phyloP scores from a whole-genome alignment of 2,329 filamentous ascomycete genomes.

The Arthrobotrys conoides region DNA sequence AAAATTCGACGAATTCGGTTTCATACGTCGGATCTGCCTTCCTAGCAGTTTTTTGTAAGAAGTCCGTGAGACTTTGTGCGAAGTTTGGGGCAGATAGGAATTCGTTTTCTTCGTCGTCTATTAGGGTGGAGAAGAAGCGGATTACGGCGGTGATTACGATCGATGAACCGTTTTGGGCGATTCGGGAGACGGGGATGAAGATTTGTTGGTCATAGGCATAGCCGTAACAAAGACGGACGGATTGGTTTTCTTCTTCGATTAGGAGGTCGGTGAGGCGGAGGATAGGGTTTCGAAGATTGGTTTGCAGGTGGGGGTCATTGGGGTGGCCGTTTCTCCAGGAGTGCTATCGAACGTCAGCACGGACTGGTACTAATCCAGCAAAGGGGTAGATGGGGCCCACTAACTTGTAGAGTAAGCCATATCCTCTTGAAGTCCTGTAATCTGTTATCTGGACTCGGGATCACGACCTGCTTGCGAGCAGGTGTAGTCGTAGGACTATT shows the following conservation, averaged over 20 bases:
- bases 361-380: background rate
- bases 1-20: constrained; percentile 87
- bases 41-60: constrained; percentile 83
- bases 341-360: constrained; percentile 58
- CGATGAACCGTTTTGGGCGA: constrained; percentile 88
- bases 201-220: constrained; percentile 89
- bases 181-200: constrained; percentile 89
- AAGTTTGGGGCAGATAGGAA: constrained; percentile 90
- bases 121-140: constrained; percentile 87
- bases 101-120: constrained; percentile 96
- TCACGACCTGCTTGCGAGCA: constrained; percentile 57
- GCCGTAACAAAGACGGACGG: constrained; percentile 79
- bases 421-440: constrained; percentile 63
- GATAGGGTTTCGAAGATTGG: constrained; percentile 62
- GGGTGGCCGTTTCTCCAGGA: constrained; percentile 64
- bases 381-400: constrained; percentile 4
- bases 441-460: constrained; percentile 62
- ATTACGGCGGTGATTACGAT: constrained; percentile 88
- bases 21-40: constrained; percentile 85
- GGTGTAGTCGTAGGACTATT: constrained; percentile 58
- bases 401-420: constrained; percentile 64
- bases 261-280: constrained; percentile 63
- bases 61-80: constrained; percentile 86
- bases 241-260: constrained; percentile 64
- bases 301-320: constrained; percentile 63